Conservation (phyloP, 2,329 filamentous ascomycete genomes). For the Trichothecium sympodiale region DNA sequence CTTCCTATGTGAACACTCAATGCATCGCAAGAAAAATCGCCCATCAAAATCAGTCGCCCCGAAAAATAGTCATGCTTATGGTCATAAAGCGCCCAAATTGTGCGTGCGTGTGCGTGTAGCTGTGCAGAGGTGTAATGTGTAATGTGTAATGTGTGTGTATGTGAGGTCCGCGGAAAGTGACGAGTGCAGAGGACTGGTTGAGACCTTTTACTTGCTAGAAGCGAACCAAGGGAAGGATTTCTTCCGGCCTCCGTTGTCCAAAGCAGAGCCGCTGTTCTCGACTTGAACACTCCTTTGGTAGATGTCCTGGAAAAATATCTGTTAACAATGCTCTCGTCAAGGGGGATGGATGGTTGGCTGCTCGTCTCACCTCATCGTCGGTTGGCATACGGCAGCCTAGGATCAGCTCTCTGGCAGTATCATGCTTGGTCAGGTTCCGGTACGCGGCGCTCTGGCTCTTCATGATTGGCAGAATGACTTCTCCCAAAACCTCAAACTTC, state of each 20-base stretch:
- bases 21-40: too few relatives aligned
- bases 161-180: not conserved
- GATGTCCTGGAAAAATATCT: slow-evolving; percentile 41
- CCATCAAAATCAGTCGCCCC: not conserved
- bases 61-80: not conserved
- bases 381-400: slow-evolving; percentile 71
- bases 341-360: not conserved
- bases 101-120: too few relatives aligned
- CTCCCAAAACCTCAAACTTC: slow-evolving; percentile 93
- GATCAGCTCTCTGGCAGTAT: slow-evolving; percentile 62
- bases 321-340: slow-evolving; percentile 11
- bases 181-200: too few relatives aligned
- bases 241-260: slow-evolving; percentile 38
- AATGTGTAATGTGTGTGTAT: not conserved
- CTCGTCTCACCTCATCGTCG: slow-evolving; percentile 69
- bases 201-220: too few relatives aligned
- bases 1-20: too few relatives aligned
- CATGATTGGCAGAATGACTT: slow-evolving; percentile 83
- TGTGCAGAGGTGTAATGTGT: too few relatives aligned
- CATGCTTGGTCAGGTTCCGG: slow-evolving; percentile 56
- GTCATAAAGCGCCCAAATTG: not conserved
- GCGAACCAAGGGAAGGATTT: slow-evolving; percentile 55
- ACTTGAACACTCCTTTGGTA: slow-evolving; percentile 51
- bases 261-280: slow-evolving; percentile 33
- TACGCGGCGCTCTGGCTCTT: slow-evolving; percentile 83